phyloP scores from a whole-genome alignment of 2,329 filamentous ascomycete genomes.

The Aplosporella prunicola region DNA sequence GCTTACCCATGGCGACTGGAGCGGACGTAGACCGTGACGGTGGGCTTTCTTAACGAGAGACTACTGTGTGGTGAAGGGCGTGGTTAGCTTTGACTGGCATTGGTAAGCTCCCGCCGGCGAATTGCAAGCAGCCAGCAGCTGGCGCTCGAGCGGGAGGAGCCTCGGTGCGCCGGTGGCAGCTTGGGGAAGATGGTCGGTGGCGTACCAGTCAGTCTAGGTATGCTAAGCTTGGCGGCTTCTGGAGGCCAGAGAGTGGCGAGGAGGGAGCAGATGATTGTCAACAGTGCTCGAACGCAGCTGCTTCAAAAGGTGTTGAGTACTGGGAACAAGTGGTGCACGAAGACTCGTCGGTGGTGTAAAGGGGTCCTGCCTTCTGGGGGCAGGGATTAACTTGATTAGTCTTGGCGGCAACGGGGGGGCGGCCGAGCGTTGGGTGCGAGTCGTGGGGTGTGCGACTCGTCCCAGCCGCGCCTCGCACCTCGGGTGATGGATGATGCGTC shows the following conservation, averaged over 20 bases:
- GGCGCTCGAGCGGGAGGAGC: slow-evolving; percentile 22
- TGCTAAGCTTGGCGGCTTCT: slow-evolving; percentile 18
- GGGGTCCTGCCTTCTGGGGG: slow-evolving; percentile 10
- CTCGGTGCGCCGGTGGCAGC: slow-evolving; percentile 7
- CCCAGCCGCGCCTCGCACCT: too few species aligned
- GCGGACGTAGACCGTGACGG: slow-evolving; percentile 21
- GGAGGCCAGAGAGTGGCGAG: slow-evolving; percentile 17
- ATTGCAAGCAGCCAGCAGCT: slow-evolving; percentile 15
- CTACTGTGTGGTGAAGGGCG: slow-evolving; percentile 18
- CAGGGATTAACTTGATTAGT: slow-evolving; percentile 12
- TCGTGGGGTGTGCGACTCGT: too few species aligned
- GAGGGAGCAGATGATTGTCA: slow-evolving; percentile 16
- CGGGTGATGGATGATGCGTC: too few species aligned
- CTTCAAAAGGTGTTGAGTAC: slow-evolving; percentile 6
- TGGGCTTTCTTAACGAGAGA: slow-evolving; percentile 24
- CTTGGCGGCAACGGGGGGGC: slow-evolving; percentile 10
- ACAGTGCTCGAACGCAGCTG: slow-evolving; percentile 10
- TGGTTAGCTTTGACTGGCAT: slow-evolving; percentile 5
- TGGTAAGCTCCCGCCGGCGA: slow-evolving; percentile 15
- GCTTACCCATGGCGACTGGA: slow-evolving; percentile 30
- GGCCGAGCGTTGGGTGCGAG: slow-evolving; percentile 11
- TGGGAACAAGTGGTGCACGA: slow-evolving; percentile 10
- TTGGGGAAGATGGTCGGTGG: slow-evolving; percentile 13
- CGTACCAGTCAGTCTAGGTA: slow-evolving; percentile 30
- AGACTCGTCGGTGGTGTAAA: slow-evolving; percentile 11